Base-by-base conservation (phyloP, 768 basidiomycete genomes). In the Suillus brevipes region DNA sequence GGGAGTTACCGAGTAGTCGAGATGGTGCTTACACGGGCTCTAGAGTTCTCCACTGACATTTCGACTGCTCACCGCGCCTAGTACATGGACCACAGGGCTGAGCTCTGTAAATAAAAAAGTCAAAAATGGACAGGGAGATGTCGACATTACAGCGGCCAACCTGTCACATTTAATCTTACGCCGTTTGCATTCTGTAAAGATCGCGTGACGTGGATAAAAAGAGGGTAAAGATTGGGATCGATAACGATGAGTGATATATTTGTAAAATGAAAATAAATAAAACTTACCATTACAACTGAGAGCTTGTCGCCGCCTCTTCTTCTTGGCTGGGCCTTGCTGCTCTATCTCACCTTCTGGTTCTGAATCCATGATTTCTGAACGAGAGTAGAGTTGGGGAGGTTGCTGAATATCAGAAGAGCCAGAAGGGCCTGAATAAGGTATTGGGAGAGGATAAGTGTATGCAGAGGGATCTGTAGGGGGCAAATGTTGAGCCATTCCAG, bases 151-250 rank as follows among this genome's bases (percentile, higher is more conserved):
- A 67, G 63, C 66, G 42, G 57, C 68, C 81, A 71, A 73, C 89
- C 90, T 90, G 80, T 94, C 91, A 76, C 92, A 94, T 74, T 90
- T 91, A 77, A 94, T 94, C 82, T 94, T 94, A 50, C 92, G 84
- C 70, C 92, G 80, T 76, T 94, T 94, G 76, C 92, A 94, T 75
- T 93, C 92, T 92, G 72, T 57, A 62, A 49, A 61, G 61, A 59
- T 50, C 65, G 64, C 50, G 67, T 66, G 64, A 63, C 56, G 61
- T 45, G 43, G 66, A 57, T 57, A 49, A 62, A 59, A 61, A 69
- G 28, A 66, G 67, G 69, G 66, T 64, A 70, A 75, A 69, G 69
- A 67, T 69, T 65, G 56, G 70, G 42, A 61, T 40, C 62, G 62
- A 71, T 63, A 45, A 60, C 57, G 67, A 75, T 67, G 65, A 65